Conservation (phyloP, 2,329 filamentous ascomycete genomes). For the Aspergillus fructus region DNA sequence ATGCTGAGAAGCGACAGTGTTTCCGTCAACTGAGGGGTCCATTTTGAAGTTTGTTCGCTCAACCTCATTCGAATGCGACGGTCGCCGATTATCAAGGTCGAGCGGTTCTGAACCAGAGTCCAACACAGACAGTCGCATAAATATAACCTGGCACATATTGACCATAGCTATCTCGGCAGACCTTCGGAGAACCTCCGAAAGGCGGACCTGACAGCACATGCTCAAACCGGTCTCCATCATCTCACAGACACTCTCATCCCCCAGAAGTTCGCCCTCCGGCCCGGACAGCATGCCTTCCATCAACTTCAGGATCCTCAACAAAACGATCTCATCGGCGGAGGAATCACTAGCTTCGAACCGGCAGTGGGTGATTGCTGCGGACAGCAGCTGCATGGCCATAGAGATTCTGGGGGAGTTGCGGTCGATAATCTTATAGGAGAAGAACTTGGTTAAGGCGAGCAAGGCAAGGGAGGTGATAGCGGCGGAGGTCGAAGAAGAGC, state of each 20-base stretch:
- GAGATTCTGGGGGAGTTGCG: slow-evolving; percentile 81
- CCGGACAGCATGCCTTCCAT: slow-evolving; percentile 99
- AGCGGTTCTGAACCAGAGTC: slow-evolving; percentile 69
- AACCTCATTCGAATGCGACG: slow-evolving; percentile 53
- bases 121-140: slow-evolving; percentile 84
- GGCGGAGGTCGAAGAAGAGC: slow-evolving; percentile 92
- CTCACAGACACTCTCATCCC: slow-evolving; percentile 96
- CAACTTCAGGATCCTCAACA: slow-evolving; percentile 88
- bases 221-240: slow-evolving; percentile 99
- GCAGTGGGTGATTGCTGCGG: slow-evolving; percentile 93
- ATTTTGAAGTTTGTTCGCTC: slow-evolving; percentile 79
- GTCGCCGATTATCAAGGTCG: slow-evolving; percentile 65
- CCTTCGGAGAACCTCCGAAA: slow-evolving; percentile 84
- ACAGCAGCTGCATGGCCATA: slow-evolving; percentile 90
- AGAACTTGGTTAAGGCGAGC: slow-evolving; percentile 92
- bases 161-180: slow-evolving; percentile 98
- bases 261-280: slow-evolving; percentile 86
- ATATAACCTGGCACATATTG: slow-evolving; percentile 98
- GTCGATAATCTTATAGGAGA: slow-evolving; percentile 89
- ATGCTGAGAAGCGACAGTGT: slow-evolving; percentile 57
- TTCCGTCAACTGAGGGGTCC: slow-evolving; percentile 71
- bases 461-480: slow-evolving; percentile 94
- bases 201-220: slow-evolving; percentile 91
- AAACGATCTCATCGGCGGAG: slow-evolving; percentile 89
- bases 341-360: slow-evolving; percentile 96